Base-by-base conservation (phyloP, 306 rosid genomes). In the Potentilla sterilis region DNA sequence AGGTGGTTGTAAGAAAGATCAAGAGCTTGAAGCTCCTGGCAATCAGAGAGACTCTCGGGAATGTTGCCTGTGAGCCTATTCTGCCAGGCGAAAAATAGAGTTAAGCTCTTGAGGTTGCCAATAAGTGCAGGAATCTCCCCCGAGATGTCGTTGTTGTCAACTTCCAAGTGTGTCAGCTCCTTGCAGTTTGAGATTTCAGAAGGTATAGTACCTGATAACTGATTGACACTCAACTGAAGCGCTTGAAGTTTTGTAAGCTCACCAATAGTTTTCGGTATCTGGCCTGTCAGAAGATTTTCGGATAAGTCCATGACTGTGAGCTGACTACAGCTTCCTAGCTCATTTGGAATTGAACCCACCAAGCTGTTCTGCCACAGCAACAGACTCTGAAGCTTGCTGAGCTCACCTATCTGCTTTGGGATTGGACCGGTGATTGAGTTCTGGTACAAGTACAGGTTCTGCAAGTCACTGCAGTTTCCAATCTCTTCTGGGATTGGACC, bases 401-500 rank as follows among this genome's bases (percentile, higher is more conserved):
- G 89, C 79, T 76, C 73, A 58, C 96, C 98, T 38, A 91, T 85
- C 80, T 24, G 72, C 51, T 52, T 80, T 66, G 98, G 97, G 65
- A 93, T 81, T 43, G 83, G 54, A 70, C 98, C 98, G 0, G 92
- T 85, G 51, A 89, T 84, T 10, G 88, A 80, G 76, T 91, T 91
- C 84, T 91, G 89, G 72, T 88, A 89, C 92, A 93, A 79, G 81
- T 81, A 88, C 65, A 93, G 79, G 46, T 80, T 77, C 86, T 84
- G 89, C 83, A 93, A 61, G 83, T 89, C 93, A 64, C 87, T 87
- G 87, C 96, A 91, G 77, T 89, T 85, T 43, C 87, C 96, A 49
- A 93, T 93, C 83, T 88, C 97, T 84, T 91, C 98, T n/a, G 98
- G 97, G 54, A 93, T 87, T 46, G 92, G 80, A 81, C 93, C 93